Percentiles rank a stretch among this genome's conserved stretches.
These are phyloP conservation scores for Mycena polygramma DNA, from an alignment of 768 basidiomycete species.

Conservation along the genomic window DNA sequence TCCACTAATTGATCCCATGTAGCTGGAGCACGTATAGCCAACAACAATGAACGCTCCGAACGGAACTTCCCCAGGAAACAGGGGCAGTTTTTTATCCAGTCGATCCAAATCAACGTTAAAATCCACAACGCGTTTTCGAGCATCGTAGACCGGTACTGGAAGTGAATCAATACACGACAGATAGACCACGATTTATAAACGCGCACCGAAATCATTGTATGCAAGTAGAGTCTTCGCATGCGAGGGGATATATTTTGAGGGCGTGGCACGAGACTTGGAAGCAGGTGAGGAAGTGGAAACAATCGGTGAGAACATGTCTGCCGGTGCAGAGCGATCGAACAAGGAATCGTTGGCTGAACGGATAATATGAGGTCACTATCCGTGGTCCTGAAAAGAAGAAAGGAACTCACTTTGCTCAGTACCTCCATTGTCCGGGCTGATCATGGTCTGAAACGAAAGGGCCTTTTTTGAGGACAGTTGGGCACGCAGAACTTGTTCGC, in stretches of 20 bases:
- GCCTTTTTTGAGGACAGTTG: neutral
- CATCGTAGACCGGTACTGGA: slow-evolving; percentile 5
- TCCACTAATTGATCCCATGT: neutral
- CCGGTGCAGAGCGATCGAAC: neutral
- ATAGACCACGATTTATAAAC: no score
- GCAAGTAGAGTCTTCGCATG: neutral
- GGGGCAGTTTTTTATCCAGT: neutral
- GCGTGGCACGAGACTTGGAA: neutral
- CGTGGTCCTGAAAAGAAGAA: no score
- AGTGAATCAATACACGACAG: no score
- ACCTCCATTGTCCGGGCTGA: neutral
- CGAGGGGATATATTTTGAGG: neutral
- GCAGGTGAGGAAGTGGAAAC: no score
- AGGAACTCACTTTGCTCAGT: neutral
- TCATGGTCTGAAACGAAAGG: neutral
- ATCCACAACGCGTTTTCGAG: neutral
- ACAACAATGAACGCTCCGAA: neutral
- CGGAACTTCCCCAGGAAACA: neutral
- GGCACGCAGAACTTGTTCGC: neutral
- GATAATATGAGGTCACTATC: no score
- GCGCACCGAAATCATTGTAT: neutral
- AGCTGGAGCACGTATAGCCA: neutral
- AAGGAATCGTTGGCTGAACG: neutral
- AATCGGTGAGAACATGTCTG: neutral
- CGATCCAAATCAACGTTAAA: neutral